These are phyloP conservation scores for Candida sithepensis DNA, from an alignment of 805 yeast genomes.

Conservation along the genomic window DNA sequence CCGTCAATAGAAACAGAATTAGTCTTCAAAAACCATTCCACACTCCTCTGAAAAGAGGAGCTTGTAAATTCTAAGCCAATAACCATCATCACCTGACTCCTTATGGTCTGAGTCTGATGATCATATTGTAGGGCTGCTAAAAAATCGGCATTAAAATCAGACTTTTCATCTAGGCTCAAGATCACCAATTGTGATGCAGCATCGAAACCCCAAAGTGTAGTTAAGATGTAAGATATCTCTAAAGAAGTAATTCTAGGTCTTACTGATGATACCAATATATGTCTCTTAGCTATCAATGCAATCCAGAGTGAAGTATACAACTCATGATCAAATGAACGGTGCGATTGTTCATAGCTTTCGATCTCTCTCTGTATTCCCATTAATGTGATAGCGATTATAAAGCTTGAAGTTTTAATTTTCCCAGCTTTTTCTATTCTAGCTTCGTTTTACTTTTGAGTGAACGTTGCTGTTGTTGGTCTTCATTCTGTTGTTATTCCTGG, in stretches of 20 bases:
- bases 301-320: constrained; percentile 22
- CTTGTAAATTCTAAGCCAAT: constrained; percentile 3
- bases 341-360: background rate
- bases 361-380: constrained; percentile 1
- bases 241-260: constrained; percentile 10
- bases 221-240: constrained; percentile 14
- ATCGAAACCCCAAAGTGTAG: constrained; percentile 12
- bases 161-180: constrained; percentile 3
- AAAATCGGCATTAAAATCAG: constrained; percentile 7
- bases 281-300: constrained; percentile 24
- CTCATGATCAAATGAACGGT: constrained; percentile 15
- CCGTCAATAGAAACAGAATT: background rate
- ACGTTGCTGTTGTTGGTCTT: no score
- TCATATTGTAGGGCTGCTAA: constrained; percentile 1
- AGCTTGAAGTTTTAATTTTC: background rate
- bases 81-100: constrained; percentile 5
- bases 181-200: background rate
- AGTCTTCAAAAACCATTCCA: constrained; percentile 4
- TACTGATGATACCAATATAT: constrained; percentile 24
- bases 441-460: background rate
- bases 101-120: constrained; percentile 3
- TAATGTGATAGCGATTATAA: background rate
- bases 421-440: background rate
- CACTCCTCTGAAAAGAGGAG: constrained; percentile 6
- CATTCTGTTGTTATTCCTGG: no score